Conservation (phyloP, 164 flowering plant genomes). For the Magnolia changhungtana region DNA sequence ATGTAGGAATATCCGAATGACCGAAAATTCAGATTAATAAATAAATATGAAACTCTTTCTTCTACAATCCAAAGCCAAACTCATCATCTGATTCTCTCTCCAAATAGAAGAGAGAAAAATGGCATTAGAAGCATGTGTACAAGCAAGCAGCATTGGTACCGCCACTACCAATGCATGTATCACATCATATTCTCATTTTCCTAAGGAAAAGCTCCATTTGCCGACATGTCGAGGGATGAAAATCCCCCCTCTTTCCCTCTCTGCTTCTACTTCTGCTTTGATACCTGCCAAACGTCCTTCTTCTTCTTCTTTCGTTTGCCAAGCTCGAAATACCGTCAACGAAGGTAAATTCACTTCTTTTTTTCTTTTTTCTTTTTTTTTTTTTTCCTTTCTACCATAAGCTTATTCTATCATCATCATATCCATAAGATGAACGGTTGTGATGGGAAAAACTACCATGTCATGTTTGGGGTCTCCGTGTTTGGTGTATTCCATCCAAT, state of each 20-base stretch:
- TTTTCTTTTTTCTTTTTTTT: too few relatives aligned
- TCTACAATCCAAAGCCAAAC: neutral
- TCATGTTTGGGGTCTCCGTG: too few relatives aligned
- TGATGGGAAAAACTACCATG: too few relatives aligned
- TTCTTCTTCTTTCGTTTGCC: conserved; percentile 38
- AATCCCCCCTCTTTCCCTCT: conserved; percentile 6
- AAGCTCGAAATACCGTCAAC: conserved; percentile 45
- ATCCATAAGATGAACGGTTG: too few relatives aligned
- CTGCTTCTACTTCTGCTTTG: conserved; percentile 13
- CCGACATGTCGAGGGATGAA: conserved; percentile 28
- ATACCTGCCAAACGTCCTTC: conserved; percentile 10
- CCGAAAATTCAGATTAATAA: neutral
- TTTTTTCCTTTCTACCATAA: neutral
- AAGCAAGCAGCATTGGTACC: conserved; percentile 34
- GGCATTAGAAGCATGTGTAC: conserved; percentile 43
- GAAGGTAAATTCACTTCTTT: conserved; percentile 26
- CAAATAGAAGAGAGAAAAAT: conserved; percentile 12
- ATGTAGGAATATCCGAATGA: conserved; percentile 23
- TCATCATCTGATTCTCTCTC: conserved; percentile 1
- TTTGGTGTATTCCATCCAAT: too few relatives aligned
- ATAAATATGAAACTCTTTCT: neutral
- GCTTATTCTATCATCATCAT: too few relatives aligned
- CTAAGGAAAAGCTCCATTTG: conserved; percentile 30
- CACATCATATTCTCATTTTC: conserved; percentile 21
- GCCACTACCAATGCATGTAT: conserved; percentile 27